These are phyloP conservation scores for Paulinella micropora DNA, from an alignment of 78 protist genomes.

Conservation along the genomic window DNA sequence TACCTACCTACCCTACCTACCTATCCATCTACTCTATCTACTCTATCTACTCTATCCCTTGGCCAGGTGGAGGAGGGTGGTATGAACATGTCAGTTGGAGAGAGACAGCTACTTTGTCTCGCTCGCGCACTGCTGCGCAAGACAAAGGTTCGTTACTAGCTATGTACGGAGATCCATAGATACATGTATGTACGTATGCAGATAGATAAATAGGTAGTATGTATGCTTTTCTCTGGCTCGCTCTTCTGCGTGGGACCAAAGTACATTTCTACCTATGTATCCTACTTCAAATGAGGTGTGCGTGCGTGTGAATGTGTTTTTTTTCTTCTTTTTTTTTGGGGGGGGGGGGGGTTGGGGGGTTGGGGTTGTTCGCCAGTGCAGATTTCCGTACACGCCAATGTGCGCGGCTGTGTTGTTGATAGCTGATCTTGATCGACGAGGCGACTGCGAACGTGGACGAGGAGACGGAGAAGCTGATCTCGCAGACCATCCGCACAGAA, in stretches of 20 bases:
- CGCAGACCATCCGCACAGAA: background rate
- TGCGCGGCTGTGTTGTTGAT: background rate
- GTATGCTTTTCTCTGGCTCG: too few relatives aligned
- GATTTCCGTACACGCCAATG: background rate
- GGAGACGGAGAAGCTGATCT: conserved; percentile 40
- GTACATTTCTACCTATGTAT: background rate
- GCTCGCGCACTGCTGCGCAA: conserved; percentile 60
- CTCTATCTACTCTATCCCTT: too few relatives aligned
- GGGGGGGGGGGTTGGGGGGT: too few relatives aligned
- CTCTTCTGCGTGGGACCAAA: background rate
- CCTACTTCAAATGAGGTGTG: background rate
- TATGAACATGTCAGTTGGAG: conserved; percentile 65
- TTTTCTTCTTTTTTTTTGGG: too few relatives aligned
- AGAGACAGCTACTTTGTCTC: conserved; percentile 72
- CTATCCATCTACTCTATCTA: too few relatives aligned
- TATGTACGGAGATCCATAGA: too few relatives aligned
- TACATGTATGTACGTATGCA: too few relatives aligned
- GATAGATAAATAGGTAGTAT: too few relatives aligned
- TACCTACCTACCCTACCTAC: too few relatives aligned
- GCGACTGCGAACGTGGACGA: conserved; percentile 71
- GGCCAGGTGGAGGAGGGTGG: conserved; percentile 22
- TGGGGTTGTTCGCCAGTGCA: too few relatives aligned
- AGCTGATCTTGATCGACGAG: conserved; percentile 60
- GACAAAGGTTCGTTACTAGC: background rate
- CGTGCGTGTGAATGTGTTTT: too few relatives aligned